A percentile compares a stretch with the other conserved stretches of the same genome.
Evolutionary conservation across 805 yeast genomes (phyloP).

Genomic region (Barnettozyma botsteinii): DNA sequence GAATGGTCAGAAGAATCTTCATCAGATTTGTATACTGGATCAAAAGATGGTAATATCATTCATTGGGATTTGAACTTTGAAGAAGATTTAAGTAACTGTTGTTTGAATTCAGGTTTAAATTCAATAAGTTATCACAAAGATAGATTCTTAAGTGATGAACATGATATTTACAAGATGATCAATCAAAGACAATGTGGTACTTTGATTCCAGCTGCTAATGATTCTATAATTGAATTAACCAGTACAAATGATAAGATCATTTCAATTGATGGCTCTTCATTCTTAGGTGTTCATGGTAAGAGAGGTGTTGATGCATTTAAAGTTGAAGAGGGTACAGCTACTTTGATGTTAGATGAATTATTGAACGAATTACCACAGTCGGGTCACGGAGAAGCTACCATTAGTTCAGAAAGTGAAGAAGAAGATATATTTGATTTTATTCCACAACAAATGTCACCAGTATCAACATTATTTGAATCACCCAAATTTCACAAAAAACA

Average conservation of each 20-base stretch:
- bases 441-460: constrained; percentile 1
- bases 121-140: constrained; percentile 31
- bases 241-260: constrained; percentile 36
- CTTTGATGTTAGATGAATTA: constrained; percentile 20
- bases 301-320: constrained; percentile 21
- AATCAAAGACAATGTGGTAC: constrained; percentile 55
- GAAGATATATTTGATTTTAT: constrained; percentile 11
- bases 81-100: constrained; percentile 33
- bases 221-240: constrained; percentile 42
- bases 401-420: constrained; percentile 4
- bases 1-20: constrained; percentile 53
- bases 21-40: constrained; percentile 53
- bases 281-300: constrained; percentile 48
- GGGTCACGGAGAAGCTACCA: constrained; percentile 2
- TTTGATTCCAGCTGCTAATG: constrained; percentile 52
- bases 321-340: constrained; percentile 20
- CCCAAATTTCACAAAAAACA: constrained; percentile 11
- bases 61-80: constrained; percentile 54
- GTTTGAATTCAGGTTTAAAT: constrained; percentile 41
- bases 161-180: constrained; percentile 28
- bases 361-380: constrained; percentile 13
- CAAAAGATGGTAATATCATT: constrained; percentile 57
- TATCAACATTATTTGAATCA: constrained; percentile 11
- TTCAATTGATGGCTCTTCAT: constrained; percentile 49
- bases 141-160: constrained; percentile 23